A percentile compares a stretch with the other conserved stretches of the same genome.
phyloP scores from a whole-genome alignment of 495 filamentous ascomycete species.

The Penicillium alfredii region DNA sequence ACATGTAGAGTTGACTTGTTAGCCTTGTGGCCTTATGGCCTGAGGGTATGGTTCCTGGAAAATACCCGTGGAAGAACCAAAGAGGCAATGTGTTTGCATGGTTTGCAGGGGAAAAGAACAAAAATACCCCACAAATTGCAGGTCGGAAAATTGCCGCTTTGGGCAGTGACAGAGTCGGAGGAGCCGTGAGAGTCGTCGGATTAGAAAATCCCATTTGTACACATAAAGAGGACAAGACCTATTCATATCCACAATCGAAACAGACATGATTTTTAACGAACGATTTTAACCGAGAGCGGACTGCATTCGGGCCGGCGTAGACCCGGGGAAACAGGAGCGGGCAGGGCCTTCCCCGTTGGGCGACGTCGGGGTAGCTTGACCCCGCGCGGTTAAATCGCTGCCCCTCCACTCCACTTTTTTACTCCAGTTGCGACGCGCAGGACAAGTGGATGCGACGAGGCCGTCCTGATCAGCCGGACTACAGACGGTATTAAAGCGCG shows the following conservation, averaged over 20 bases:
- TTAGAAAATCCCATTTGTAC: no score
- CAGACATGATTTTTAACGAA: no score
- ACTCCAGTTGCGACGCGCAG: constrained; percentile 5
- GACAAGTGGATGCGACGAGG: constrained; percentile 3
- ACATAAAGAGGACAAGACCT: no score
- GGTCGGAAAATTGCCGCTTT: constrained; percentile 36
- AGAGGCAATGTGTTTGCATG: constrained; percentile 8
- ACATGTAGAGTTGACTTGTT: not conserved
- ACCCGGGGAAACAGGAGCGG: constrained; percentile 1
- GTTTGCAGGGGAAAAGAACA: constrained; percentile 10
- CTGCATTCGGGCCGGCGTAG: constrained; percentile 12
- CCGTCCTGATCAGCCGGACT: constrained; percentile 10
- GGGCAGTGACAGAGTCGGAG: not conserved
- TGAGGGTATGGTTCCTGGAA: no score
- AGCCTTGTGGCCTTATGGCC: not conserved
- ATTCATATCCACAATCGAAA: no score
- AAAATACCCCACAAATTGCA: no score
- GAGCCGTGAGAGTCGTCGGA: constrained; percentile 6
- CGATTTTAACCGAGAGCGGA: constrained; percentile 27
- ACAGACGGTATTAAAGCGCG: constrained; percentile 5
- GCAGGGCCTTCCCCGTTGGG: constrained; percentile 8
- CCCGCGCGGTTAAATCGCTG: constrained; percentile 27
- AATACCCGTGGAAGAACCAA: no score
- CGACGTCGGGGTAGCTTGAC: constrained; percentile 5
- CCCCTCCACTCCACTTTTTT: constrained; percentile 20